These are phyloP conservation scores for Eucommia ulmoides DNA, from an alignment of 257 asterid genomes.

Conservation along the genomic window DNA sequence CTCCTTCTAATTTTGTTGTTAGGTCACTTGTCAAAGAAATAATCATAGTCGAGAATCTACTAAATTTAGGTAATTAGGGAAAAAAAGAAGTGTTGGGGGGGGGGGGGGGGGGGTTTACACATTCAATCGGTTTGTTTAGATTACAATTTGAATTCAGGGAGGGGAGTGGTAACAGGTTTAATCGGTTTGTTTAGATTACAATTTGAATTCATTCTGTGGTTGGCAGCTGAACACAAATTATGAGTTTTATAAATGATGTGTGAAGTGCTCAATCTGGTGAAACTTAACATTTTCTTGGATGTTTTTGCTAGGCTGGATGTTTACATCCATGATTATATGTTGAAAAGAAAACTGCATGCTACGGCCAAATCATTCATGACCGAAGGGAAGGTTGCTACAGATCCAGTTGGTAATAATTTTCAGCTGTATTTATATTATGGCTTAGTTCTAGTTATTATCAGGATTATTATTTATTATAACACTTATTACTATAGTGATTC, in stretches of 20 bases:
- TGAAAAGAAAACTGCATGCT: constrained; percentile 77
- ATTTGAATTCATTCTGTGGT: neutral
- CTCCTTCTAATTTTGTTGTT: neutral
- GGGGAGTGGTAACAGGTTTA: no score
- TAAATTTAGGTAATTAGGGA: constrained; percentile 1
- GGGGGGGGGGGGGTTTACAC: neutral
- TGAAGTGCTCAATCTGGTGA: neutral
- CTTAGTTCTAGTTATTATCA: no score
- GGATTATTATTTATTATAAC: no score
- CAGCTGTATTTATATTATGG: neutral
- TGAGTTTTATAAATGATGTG: neutral
- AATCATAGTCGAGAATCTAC: constrained; percentile 2
- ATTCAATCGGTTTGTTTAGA: neutral
- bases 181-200: neutral
- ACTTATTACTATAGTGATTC: no score
- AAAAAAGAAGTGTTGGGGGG: neutral
- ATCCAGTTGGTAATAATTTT: constrained; percentile 71
- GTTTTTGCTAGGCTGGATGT: constrained; percentile 84
- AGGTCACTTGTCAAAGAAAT: no score
- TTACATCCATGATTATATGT: constrained; percentile 88
- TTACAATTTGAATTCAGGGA: no score
- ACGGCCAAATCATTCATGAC: constrained; percentile 99
- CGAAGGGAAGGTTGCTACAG: constrained; percentile 98
- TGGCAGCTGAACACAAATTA: neutral
- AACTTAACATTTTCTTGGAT: neutral